Evolutionary conservation across 352 stramenopile species (phyloP).

Genomic region (Phytophthora pistaciae): DNA sequence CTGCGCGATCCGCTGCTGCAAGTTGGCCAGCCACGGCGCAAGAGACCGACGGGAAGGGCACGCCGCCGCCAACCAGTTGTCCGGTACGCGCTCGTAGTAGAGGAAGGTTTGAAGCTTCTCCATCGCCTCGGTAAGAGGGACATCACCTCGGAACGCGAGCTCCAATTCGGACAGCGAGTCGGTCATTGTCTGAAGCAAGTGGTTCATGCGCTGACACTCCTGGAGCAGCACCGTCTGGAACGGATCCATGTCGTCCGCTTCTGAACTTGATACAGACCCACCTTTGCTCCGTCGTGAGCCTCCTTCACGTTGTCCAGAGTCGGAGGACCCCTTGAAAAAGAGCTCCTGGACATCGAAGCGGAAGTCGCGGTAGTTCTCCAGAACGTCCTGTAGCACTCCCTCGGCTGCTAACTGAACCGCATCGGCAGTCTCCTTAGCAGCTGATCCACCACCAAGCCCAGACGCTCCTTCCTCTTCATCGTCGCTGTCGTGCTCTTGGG

Average conservation of each 20-base stretch:
- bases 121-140: conserved; percentile 91
- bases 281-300: conserved; percentile 34
- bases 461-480: conserved; percentile 38
- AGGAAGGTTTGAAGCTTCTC: conserved; percentile 84
- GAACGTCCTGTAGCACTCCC: conserved; percentile 89
- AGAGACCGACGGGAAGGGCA: conserved; percentile 86
- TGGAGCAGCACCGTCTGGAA: conserved; percentile 93
- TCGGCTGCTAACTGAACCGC: conserved; percentile 85
- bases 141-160: conserved; percentile 88
- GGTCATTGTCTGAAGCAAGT: conserved; percentile 81
- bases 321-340: conserved; percentile 64
- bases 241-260: conserved; percentile 86
- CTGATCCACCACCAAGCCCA: conserved; percentile 16
- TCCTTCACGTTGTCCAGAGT: conserved; percentile 36
- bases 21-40: conserved; percentile 84
- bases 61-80: conserved; percentile 76
- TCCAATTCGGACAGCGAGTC: conserved; percentile 85
- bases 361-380: conserved; percentile 91
- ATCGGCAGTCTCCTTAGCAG: conserved; percentile 57
- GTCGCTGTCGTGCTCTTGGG: conserved; percentile 36
- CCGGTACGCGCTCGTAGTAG: conserved; percentile 81
- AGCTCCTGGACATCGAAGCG: conserved; percentile 87
- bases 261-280: conserved; percentile 37
- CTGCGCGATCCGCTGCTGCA: conserved; percentile 88
- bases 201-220: conserved; percentile 92